phyloP scores from a whole-genome alignment of 2,329 filamentous ascomycete genomes.

The Dothiorella sarmentorum region DNA sequence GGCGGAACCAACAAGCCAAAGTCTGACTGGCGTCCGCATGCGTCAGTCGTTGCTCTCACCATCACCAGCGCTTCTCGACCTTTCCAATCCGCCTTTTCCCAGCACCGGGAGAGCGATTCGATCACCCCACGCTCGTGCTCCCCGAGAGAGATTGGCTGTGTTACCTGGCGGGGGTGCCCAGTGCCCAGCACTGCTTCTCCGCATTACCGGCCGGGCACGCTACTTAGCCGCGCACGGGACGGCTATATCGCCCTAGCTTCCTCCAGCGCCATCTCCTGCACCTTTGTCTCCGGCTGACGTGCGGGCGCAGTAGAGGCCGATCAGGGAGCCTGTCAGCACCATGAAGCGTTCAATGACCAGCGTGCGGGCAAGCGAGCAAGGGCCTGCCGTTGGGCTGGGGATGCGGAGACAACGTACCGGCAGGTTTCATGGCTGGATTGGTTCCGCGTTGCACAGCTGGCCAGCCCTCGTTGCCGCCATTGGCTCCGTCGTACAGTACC shows the following conservation, averaged over 20 bases:
- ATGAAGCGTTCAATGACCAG: too few relatives aligned
- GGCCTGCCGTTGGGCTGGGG: slow-evolving; percentile 10
- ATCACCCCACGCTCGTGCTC: slow-evolving; percentile 6
- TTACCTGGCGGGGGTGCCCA: too few relatives aligned
- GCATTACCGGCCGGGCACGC: not conserved
- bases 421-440: slow-evolving; percentile 1
- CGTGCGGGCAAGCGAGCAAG: not conserved
- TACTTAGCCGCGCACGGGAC: not conserved
- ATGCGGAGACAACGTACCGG: slow-evolving; percentile 8
- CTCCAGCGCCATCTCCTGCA: not conserved
- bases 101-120: not conserved
- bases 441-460: not conserved
- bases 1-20: not conserved
- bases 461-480: slow-evolving; percentile 10
- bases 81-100: not conserved
- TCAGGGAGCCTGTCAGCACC: slow-evolving; percentile 2
- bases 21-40: not conserved
- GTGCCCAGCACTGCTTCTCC: too few relatives aligned
- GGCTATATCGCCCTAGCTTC: slow-evolving; percentile 1
- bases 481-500: slow-evolving; percentile 5
- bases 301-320: slow-evolving; percentile 3
- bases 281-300: slow-evolving; percentile 9
- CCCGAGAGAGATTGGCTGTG: slow-evolving; percentile 2
- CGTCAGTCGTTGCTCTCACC: not conserved
- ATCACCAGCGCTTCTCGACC: too few relatives aligned